Evolutionary conservation across 768 basidiomycete genomes (phyloP).

Genomic region (Xerocomellus chrysenteron): DNA sequence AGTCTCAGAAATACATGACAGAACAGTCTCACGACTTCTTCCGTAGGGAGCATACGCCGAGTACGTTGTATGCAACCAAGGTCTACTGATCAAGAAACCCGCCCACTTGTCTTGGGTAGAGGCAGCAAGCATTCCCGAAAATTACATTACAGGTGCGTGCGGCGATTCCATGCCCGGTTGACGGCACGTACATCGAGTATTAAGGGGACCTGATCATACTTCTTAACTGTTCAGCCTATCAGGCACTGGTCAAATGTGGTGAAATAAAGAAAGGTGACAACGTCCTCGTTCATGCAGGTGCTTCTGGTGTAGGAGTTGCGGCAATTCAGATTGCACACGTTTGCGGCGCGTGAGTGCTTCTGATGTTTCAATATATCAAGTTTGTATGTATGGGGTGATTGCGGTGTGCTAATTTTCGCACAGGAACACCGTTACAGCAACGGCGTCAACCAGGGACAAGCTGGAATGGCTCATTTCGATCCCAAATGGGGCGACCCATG

Average conservation of each 20-base stretch:
- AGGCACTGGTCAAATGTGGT: conserved; percentile 65
- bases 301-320: conserved; percentile 86
- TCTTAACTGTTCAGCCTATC: conserved; percentile 45
- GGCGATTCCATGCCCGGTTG: conserved; percentile 9
- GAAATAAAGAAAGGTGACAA: conserved; percentile 67
- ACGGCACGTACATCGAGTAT: neutral
- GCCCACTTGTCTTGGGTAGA: conserved; percentile 73
- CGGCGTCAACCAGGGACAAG: conserved; percentile 84
- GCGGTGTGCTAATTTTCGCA: conserved; percentile 7
- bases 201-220: conserved; percentile 4
- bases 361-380: conserved; percentile 1
- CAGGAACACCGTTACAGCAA: conserved; percentile 74
- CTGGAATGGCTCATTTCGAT: conserved; percentile 70
- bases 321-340: conserved; percentile 83
- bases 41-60: conserved; percentile 87
- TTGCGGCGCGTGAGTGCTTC: conserved; percentile 62
- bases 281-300: conserved; percentile 88
- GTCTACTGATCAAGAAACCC: conserved; percentile 75
- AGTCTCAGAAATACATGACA: neutral
- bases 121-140: conserved; percentile 87
- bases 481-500: conserved; percentile 69
- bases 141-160: conserved; percentile 74
- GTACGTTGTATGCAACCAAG: conserved; percentile 66
- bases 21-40: conserved; percentile 1
- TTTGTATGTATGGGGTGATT: neutral